Evolutionary conservation across 192 early-diverging fungal species (phyloP).

Genomic region (Linnemannia zychae): DNA sequence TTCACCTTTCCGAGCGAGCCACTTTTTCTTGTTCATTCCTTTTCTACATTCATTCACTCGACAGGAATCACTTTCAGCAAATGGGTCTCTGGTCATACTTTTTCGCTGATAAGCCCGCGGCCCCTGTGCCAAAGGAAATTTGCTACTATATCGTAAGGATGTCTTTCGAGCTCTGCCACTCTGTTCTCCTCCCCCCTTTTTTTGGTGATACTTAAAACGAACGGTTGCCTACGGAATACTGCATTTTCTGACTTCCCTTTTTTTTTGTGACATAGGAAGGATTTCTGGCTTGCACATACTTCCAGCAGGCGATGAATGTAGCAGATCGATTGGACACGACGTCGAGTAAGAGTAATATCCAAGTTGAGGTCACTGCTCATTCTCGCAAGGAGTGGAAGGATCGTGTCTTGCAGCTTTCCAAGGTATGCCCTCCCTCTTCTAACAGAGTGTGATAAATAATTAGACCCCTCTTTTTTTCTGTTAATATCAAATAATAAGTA

Average conservation of each 20-base stretch:
- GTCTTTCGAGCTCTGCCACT: too few species aligned
- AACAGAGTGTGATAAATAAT: neutral
- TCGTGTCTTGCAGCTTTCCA: slow-evolving; percentile 24
- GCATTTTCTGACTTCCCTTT: neutral
- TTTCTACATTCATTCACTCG: neutral
- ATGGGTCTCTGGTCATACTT: slow-evolving; percentile 44
- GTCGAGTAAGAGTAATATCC: slow-evolving; percentile 43
- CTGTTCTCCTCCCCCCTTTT: neutral
- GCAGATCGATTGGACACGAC: slow-evolving; percentile 47
- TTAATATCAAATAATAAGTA: neutral
- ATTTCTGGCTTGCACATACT: slow-evolving; percentile 40
- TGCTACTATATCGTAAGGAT: slow-evolving; percentile 41
- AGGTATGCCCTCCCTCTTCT: slow-evolving; percentile 8
- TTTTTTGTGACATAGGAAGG: slow-evolving; percentile 30
- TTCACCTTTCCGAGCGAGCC: neutral
- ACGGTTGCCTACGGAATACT: neutral
- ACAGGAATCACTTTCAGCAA: neutral
- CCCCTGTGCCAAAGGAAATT: slow-evolving; percentile 43
- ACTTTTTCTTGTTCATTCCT: neutral
- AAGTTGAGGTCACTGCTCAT: slow-evolving; percentile 46
- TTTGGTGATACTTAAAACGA: too few species aligned
- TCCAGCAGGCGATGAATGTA: slow-evolving; percentile 46
- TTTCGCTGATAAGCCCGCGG: slow-evolving; percentile 22
- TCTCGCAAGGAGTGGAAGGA: slow-evolving; percentile 46
- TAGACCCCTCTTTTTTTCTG: neutral